Evolutionary conservation across 2,329 filamentous ascomycete species (phyloP).

Genomic region (Chrysoporthe puriensis): DNA sequence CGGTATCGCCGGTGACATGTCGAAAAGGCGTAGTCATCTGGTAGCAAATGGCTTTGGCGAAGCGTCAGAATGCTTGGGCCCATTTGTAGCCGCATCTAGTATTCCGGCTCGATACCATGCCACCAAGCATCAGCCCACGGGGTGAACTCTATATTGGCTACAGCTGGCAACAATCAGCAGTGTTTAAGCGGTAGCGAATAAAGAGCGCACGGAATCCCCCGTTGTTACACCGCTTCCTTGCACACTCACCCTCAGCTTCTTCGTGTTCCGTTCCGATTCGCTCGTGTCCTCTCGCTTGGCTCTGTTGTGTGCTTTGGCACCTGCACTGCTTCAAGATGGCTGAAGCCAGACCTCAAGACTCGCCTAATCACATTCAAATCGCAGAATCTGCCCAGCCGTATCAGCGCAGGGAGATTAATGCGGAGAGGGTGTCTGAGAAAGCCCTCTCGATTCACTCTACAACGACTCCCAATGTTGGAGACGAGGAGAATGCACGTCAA

Average conservation of each 20-base stretch:
- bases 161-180: background rate
- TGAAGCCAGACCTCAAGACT: background rate
- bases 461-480: background rate
- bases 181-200: background rate
- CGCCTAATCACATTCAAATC: background rate
- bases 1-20: background rate
- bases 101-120: background rate
- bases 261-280: background rate
- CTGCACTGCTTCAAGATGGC: background rate
- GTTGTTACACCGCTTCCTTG: background rate
- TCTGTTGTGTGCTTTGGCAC: background rate
- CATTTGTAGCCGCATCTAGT: constrained; percentile 4
- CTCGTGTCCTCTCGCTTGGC: background rate
- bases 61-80: background rate
- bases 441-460: background rate
- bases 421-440: background rate
- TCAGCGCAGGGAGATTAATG: background rate
- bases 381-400: background rate
- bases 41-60: background rate
- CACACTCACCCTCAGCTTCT: background rate
- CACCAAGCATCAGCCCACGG: background rate
- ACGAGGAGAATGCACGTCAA: constrained; percentile 16
- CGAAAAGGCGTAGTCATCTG: background rate
- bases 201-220: background rate
- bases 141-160: background rate